Conservation (phyloP, 768 basidiomycete genomes). For the Phanerodontia chrysosporium region DNA sequence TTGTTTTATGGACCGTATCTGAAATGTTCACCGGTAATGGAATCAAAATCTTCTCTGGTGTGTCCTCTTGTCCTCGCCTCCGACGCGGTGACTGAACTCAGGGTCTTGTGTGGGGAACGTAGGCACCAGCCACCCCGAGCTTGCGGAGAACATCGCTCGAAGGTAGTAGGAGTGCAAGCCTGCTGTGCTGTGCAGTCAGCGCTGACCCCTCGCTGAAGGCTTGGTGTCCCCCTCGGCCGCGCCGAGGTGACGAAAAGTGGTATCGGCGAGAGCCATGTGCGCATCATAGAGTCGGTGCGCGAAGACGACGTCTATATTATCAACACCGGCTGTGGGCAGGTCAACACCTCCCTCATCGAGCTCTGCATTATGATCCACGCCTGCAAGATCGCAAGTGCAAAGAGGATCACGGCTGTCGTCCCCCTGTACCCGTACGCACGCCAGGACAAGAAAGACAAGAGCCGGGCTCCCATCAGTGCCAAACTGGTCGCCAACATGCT, state of each 20-base stretch:
- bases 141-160: constrained; percentile 90
- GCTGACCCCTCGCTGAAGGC: constrained; percentile 42
- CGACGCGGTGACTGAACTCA: constrained; percentile 6
- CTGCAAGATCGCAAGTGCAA: constrained; percentile 98
- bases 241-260: constrained; percentile 86
- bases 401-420: constrained; percentile 96
- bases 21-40: constrained; percentile 53
- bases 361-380: constrained; percentile 99
- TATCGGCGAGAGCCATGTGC: constrained; percentile 88
- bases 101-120: constrained; percentile 10
- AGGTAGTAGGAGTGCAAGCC: constrained; percentile 49
- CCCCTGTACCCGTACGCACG: constrained; percentile 96
- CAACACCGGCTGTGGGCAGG: constrained; percentile 81
- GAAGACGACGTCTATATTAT: constrained; percentile 99
- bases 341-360: constrained; percentile 97
- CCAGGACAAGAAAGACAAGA: constrained; percentile 99
- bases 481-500: constrained; percentile 99
- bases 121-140: constrained; percentile 95
- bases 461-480: constrained; percentile 94
- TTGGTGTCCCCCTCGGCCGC: constrained; percentile 84
- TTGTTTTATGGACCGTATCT: constrained; percentile 26
- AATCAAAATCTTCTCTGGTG: constrained; percentile 58
- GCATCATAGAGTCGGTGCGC: constrained; percentile 91
- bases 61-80: constrained; percentile 18
- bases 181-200: constrained; percentile 8